Conservation (phyloP, 306 rosid genomes). For the Spatholobus suberectus region DNA sequence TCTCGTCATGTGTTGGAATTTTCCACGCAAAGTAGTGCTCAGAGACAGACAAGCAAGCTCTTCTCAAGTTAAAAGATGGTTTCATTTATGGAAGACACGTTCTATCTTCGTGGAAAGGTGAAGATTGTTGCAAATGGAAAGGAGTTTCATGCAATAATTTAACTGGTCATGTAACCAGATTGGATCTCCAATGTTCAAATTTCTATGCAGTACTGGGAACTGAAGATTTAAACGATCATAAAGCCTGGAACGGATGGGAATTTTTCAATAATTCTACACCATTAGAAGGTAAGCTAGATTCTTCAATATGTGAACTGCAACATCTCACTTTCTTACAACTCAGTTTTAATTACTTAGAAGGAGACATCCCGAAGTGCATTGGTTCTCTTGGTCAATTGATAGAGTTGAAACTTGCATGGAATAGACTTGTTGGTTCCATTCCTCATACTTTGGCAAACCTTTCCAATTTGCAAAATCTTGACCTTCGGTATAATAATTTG, state of each 20-base stretch:
- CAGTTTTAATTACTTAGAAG: neutral
- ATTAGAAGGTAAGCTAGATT: too few relatives aligned
- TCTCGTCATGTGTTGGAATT: too few relatives aligned
- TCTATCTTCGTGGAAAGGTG: neutral
- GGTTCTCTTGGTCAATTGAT: slow-evolving; percentile 26
- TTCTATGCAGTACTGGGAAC: too few relatives aligned
- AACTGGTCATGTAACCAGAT: too few relatives aligned
- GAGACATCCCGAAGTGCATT: slow-evolving; percentile 31
- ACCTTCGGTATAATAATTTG: neutral
- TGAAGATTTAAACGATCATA: too few relatives aligned
- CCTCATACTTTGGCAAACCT: slow-evolving; percentile 17
- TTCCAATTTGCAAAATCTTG: slow-evolving; percentile 21
- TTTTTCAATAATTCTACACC: too few relatives aligned
- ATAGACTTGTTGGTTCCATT: neutral
- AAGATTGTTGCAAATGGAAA: neutral
- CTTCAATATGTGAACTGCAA: slow-evolving; percentile 6
- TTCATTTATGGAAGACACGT: neutral
- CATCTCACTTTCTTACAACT: slow-evolving; percentile 12
- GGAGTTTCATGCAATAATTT: neutral
- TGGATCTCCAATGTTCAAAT: too few relatives aligned
- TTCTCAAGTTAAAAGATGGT: too few relatives aligned
- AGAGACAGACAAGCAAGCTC: too few relatives aligned
- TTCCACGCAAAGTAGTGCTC: too few relatives aligned
- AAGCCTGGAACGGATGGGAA: too few relatives aligned
- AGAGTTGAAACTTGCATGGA: neutral